A percentile compares a stretch with the other conserved stretches of the same genome.
phyloP scores from a whole-genome alignment of 202 grass and related monocot genomes.

The Panicum virgatum region DNA sequence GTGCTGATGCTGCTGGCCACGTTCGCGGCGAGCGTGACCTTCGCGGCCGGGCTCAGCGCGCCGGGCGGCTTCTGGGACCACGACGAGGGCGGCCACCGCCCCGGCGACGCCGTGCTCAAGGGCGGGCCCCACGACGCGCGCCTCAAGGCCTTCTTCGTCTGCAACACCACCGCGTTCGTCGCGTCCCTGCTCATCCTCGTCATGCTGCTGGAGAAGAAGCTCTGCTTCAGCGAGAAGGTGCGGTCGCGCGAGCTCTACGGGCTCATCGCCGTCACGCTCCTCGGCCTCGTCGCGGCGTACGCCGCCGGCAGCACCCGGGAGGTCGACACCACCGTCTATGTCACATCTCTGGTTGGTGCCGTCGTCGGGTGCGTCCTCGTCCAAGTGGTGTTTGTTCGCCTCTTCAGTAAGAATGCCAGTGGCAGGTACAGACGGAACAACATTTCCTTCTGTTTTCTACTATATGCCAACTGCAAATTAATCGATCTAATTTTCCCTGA shows the following conservation, averaged over 20 bases:
- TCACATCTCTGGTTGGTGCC: neutral
- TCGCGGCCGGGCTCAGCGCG: conserved; percentile 12
- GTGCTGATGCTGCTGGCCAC: conserved; percentile 16
- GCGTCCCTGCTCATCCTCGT: conserved; percentile 28
- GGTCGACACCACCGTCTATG: neutral
- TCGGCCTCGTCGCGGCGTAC: neutral
- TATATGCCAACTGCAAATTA: neutral
- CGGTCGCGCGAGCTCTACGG: neutral
- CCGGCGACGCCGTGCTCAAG: neutral
- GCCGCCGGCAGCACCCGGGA: neutral
- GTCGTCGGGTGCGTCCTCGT: neutral
- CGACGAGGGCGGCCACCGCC: neutral
- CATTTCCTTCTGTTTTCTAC: neutral
- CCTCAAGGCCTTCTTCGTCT: conserved; percentile 28
- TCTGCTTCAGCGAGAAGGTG: neutral
- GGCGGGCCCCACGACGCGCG: neutral
- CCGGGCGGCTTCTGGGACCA: conserved; percentile 35
- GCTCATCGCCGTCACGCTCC: neutral
- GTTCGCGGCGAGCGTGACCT: conserved; percentile 11
- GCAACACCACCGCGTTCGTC: conserved; percentile 19
- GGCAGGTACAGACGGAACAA: neutral
- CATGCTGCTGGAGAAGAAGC: neutral
- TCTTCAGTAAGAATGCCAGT: neutral
- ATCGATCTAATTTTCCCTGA: neutral
- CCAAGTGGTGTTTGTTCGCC: neutral